phyloP scores from a whole-genome alignment of 345 rosid genomes.

The Rhodamnia rubescens region DNA sequence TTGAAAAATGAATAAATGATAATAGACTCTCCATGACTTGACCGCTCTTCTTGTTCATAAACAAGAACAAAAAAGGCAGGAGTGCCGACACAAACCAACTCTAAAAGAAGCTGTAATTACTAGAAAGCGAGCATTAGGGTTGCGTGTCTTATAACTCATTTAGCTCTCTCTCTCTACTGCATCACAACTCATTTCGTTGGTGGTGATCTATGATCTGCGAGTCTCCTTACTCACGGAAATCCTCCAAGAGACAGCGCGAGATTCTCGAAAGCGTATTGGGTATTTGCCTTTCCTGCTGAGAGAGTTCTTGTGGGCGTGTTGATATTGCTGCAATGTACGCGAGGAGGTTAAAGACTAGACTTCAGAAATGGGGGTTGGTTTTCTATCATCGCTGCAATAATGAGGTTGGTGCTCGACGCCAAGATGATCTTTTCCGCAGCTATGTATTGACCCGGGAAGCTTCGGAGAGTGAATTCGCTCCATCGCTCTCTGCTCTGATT shows the following conservation, averaged over 20 bases:
- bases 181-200: neutral
- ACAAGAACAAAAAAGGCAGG: no score
- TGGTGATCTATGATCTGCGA: neutral
- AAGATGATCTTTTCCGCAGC: neutral
- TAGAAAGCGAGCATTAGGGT: no score
- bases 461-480: neutral
- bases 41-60: no score
- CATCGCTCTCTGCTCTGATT: neutral
- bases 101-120: no score
- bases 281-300: neutral
- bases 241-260: neutral
- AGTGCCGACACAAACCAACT: no score
- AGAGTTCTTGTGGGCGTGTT: neutral
- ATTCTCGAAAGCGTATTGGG: neutral
- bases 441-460: neutral
- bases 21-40: no score
- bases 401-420: conserved; percentile 3
- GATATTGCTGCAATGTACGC: neutral
- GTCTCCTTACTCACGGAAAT: rapidly evolving
- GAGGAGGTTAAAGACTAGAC: neutral
- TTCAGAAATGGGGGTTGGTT: neutral
- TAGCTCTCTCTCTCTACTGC: neutral
- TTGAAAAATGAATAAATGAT: no score
- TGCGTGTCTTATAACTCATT: no score
- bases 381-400: neutral